Evolutionary conservation across 2,329 filamentous ascomycete genomes (phyloP), one percentile per base, ranked within the genome.

Genomic region (Phyllosticta paracitricarpa): DNA sequence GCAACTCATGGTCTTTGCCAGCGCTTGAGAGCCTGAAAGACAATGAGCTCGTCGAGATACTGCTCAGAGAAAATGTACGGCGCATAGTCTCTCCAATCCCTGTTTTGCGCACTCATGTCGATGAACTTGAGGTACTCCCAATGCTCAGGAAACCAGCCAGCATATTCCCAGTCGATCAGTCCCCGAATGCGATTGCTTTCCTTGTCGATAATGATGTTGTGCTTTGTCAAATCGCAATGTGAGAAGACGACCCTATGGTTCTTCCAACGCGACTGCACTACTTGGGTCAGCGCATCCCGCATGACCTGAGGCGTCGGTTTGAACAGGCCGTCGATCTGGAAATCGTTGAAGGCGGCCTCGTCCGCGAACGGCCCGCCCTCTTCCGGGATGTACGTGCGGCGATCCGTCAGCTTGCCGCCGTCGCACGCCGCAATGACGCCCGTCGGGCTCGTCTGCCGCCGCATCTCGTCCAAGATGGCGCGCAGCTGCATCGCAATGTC

Each of bases 111-210:
- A 53, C 17, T 19, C 17, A 58, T 58, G 52, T 63, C 56, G 17
- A 63, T 56, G 17, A 65, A 64, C 54, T 65, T 64, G 51, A 63
- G 56, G 35, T 63, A 64, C 12, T 66, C 65, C 65, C 61, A 64
- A 33, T 66, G 40, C 52, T 65, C 64, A 2, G 65, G 63, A 56
- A 63, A 65, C 61, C 63, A 66, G 4, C 64, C 65, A 25, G 59
- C 63, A 22, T 33, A 53, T 17, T 64, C 64, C 64, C 63, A 66
- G 51, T 65, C 64, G 30, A 66, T 33, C 22, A 66, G 26, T 2
- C 35, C 64, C 14, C 59, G 57, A 10, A 66, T 63, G 24, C 48
- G 35, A 30, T 30, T 7, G n/a, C 59, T 58, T 40, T 64, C 58
- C 51, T 64, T 52, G 2, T 40, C 14, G 9, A 66, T 63, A 24